Base-by-base conservation (phyloP, 2,329 filamentous ascomycete species). In the Fusarium multiceps region DNA sequence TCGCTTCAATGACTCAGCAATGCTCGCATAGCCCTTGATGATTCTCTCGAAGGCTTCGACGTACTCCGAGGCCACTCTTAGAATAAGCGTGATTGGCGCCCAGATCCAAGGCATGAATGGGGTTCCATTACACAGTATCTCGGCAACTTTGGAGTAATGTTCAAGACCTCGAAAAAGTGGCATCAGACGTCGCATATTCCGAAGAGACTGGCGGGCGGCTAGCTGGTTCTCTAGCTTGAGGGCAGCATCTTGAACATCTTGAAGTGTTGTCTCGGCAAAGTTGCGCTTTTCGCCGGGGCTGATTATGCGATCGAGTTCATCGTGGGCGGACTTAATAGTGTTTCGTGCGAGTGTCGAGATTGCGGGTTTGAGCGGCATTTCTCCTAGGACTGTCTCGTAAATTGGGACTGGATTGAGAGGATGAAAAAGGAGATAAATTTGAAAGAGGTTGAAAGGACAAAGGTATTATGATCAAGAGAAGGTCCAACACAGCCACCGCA, bases 71-170 rank as follows among this genome's bases (percentile, higher is more conserved):
- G 76, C 65, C 7, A 79, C 47, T 40, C 74, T 40, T 0, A 82
- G 55, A 5, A 83, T 74, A 4, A 83, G 66, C 10, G 76, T 80
- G 27, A 84, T 80, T 0, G 81, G 83, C 2, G 82, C 82, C 84
- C 84, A 86, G 2, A 85, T 74, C 79, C 79, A 85, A 0, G 81
- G 74, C 6, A 86, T 37, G 63, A 78, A 86, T 0, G 80, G 80
- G 0, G 82, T 86, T 1, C 82, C 83, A 47, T 85, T 83, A 64
- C 84, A 86, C 0, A 84, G 63, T 1, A 81, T 72, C 2, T 84
- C 82, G 1, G 85, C 74, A 0, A 75, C 73, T 41, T 80, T 80
- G 1, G 81, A 77, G 43, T 85, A 86, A 30, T 81, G 76, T 43
- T 81, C 78, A 0, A 86, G 63, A 0, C 79, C 81, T 1, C 69